A percentile compares a stretch with the other conserved stretches of the same genome.
Evolutionary conservation across 2,329 filamentous ascomycete species (phyloP).

Genomic region (Colletotrichum tabaci): DNA sequence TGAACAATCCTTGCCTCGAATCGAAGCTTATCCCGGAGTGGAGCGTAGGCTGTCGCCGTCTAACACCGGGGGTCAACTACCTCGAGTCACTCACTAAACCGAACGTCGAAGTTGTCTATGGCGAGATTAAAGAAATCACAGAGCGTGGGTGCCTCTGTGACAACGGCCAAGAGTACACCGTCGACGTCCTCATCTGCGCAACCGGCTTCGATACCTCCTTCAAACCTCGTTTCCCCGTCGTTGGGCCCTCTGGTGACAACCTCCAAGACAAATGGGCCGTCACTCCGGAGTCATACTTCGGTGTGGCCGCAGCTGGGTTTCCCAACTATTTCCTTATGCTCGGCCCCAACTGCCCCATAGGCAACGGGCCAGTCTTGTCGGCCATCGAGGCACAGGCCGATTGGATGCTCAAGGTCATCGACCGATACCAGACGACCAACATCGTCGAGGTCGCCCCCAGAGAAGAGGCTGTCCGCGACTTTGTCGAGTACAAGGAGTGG

Average conservation of each 20-base stretch:
- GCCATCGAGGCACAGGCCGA: slow-evolving; percentile 64
- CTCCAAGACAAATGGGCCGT: slow-evolving; percentile 50
- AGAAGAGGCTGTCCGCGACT: slow-evolving; percentile 63
- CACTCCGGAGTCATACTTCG: slow-evolving; percentile 51
- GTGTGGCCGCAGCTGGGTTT: slow-evolving; percentile 47
- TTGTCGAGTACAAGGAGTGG: slow-evolving; percentile 61
- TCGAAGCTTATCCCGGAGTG: slow-evolving; percentile 44
- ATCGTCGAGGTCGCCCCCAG: slow-evolving; percentile 62
- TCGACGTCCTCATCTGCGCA: slow-evolving; percentile 47
- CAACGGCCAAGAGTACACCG: slow-evolving; percentile 47
- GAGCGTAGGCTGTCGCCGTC: slow-evolving; percentile 46
- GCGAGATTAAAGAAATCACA: slow-evolving; percentile 50
- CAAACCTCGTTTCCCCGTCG: slow-evolving; percentile 58
- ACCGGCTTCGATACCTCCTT: slow-evolving; percentile 49
- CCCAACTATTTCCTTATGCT: slow-evolving; percentile 54
- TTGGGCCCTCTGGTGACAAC: slow-evolving; percentile 55
- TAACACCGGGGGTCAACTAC: slow-evolving; percentile 45
- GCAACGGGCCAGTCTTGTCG: slow-evolving; percentile 56
- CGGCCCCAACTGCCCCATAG: slow-evolving; percentile 58
- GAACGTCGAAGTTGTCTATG: slow-evolving; percentile 54
- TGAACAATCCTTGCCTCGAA: slow-evolving; percentile 49
- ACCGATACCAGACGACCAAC: slow-evolving; percentile 64
- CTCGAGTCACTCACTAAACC: slow-evolving; percentile 46
- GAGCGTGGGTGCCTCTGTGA: slow-evolving; percentile 48
- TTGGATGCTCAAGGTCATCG: slow-evolving; percentile 65